These are phyloP conservation scores for Favolaschia claudopus DNA, from an alignment of 768 basidiomycete genomes.

Conservation along the genomic window DNA sequence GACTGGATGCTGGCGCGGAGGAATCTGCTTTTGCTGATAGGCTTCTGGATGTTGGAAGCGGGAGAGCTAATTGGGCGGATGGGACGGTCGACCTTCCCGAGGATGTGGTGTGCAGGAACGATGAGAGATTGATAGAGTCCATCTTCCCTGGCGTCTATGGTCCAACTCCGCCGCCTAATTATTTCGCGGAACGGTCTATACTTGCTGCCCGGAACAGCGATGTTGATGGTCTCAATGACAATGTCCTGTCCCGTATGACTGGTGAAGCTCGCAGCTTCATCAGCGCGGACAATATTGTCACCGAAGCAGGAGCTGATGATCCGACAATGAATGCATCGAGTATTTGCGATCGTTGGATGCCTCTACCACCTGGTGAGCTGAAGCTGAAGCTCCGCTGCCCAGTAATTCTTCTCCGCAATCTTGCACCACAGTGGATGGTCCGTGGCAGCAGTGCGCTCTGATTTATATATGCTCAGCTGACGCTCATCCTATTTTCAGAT, in stretches of 20 bases:
- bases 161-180: slow-evolving; percentile 18
- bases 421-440: too few relatives aligned
- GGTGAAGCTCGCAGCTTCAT: slow-evolving; percentile 1
- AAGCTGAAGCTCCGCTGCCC: slow-evolving; percentile 38
- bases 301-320: too few relatives aligned
- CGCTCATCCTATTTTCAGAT: too few relatives aligned
- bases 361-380: too few relatives aligned
- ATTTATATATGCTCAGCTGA: too few relatives aligned
- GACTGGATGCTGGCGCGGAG: background rate
- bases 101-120: background rate
- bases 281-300: too few relatives aligned
- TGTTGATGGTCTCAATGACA: slow-evolving; percentile 25
- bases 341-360: too few relatives aligned
- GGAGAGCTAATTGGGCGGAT: background rate
- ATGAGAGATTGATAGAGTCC: background rate
- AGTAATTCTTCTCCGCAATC: slow-evolving; percentile 42
- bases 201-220: slow-evolving; percentile 34
- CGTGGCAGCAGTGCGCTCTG: too few relatives aligned
- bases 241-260: slow-evolving; percentile 24
- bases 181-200: too few relatives aligned
- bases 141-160: background rate
- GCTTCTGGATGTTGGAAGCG: background rate
- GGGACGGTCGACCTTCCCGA: background rate
- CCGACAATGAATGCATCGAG: too few relatives aligned
- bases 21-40: background rate